Conservation (phyloP, 2,329 filamentous ascomycete species). For the Hypomyces rosellus region DNA sequence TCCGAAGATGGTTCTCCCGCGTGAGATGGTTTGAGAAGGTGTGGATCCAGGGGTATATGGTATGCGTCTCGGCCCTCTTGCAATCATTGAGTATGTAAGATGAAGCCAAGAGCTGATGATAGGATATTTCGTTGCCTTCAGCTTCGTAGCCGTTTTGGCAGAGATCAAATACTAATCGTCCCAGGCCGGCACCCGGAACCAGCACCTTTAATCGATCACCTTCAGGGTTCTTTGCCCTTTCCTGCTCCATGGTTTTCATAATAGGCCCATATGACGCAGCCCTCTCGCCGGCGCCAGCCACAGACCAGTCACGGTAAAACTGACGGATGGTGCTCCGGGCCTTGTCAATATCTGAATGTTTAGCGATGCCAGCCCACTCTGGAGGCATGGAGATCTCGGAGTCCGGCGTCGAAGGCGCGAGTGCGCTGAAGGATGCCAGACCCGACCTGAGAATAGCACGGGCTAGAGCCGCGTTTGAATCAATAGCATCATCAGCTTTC, state of each 20-base stretch:
- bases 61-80: constrained; percentile 53
- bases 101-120: constrained; percentile 89
- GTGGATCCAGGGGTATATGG: constrained; percentile 78
- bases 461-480: constrained; percentile 77
- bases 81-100: constrained; percentile 69
- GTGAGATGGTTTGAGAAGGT: constrained; percentile 80
- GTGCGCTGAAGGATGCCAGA: constrained; percentile 59
- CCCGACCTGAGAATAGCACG: constrained; percentile 68
- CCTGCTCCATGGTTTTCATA: constrained; percentile 53
- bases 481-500: constrained; percentile 79
- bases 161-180: constrained; percentile 82
- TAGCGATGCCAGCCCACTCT: constrained; percentile 66
- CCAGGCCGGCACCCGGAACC: constrained; percentile 84
- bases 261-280: constrained; percentile 72
- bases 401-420: constrained; percentile 29
- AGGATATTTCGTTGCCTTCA: constrained; percentile 94
- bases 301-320: constrained; percentile 92
- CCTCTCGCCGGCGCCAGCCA: constrained; percentile 67
- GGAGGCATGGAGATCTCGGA: constrained; percentile 44
- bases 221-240: constrained; percentile 29
- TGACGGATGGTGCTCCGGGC: constrained; percentile 87
- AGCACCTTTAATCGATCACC: constrained; percentile 57
- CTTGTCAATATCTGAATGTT: constrained; percentile 74
- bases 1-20: constrained; percentile 67
- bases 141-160: constrained; percentile 64